Evolutionary conservation across 805 yeast species (phyloP).

Genomic region (Hemisphaericaspora nanyangensis): DNA sequence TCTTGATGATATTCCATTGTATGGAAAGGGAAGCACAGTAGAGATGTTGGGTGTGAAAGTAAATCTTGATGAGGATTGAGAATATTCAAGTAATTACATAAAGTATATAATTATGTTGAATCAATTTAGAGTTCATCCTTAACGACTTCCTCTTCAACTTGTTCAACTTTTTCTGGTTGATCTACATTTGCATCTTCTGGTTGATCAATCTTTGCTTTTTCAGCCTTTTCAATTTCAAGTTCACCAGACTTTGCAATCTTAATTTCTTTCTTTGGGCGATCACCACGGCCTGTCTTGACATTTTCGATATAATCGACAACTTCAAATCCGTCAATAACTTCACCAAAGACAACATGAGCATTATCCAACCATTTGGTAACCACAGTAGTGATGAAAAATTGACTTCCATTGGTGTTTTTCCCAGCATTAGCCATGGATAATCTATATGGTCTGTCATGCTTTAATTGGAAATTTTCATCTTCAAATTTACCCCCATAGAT

Average conservation of each 20-base stretch:
- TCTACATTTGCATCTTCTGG: background rate
- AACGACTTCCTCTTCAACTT: conserved; percentile 6
- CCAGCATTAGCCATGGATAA: conserved; percentile 98
- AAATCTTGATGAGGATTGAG: conserved; percentile 11
- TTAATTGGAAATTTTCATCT: conserved; percentile 72
- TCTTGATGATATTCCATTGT: conserved; percentile 36
- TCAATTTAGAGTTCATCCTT: conserved; percentile 27
- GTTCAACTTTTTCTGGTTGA: background rate
- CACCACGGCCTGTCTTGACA: conserved; percentile 61
- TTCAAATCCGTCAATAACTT: conserved; percentile 85
- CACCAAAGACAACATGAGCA: conserved; percentile 94
- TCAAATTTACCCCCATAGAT: conserved; percentile 69
- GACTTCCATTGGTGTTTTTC: conserved; percentile 97
- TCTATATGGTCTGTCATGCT: conserved; percentile 76
- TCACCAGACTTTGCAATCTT: conserved; percentile 69
- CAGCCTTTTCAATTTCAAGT: conserved; percentile 8
- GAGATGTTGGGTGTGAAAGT: conserved; percentile 31
- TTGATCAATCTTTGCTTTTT: background rate
- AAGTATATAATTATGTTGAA: background rate
- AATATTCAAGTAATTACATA: background rate
- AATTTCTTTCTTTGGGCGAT: conserved; percentile 66
- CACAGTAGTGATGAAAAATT: conserved; percentile 93
- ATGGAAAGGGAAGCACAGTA: conserved; percentile 37
- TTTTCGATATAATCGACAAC: conserved; percentile 71
- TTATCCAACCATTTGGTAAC: conserved; percentile 90